These are phyloP conservation scores for Cucumis variabilis DNA, from an alignment of 331 rosid genomes.

Conservation along the genomic window DNA sequence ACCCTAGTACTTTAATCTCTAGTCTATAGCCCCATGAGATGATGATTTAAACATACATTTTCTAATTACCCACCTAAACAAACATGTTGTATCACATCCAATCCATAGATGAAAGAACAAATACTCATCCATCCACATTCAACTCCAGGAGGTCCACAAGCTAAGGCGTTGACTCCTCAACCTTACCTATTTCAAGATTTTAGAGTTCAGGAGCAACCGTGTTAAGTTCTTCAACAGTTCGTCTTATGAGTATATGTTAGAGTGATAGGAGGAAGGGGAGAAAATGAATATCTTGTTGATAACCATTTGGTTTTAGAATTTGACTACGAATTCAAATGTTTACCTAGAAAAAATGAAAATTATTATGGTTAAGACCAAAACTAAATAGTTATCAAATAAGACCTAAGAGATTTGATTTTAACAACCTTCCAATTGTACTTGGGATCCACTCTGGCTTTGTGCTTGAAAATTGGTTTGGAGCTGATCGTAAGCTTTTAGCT, in stretches of 20 bases:
- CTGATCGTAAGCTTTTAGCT: slow-evolving; percentile 66
- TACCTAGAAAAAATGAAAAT: too few species aligned
- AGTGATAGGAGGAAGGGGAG: neutral
- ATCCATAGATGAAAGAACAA: slow-evolving; percentile 5
- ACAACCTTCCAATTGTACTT: slow-evolving; percentile 61
- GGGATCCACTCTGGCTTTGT: slow-evolving; percentile 51
- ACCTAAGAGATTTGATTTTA: slow-evolving; percentile 30
- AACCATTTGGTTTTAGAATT: neutral
- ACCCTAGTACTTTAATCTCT: too few species aligned
- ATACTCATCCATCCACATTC: neutral
- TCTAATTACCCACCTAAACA: slow-evolving; percentile 1
- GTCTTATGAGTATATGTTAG: slow-evolving; percentile 16
- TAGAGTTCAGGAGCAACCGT: slow-evolving; percentile 15
- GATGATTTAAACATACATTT: neutral
- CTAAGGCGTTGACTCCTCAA: slow-evolving; percentile 40
- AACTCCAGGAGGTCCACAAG: neutral
- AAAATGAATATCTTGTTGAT: neutral
- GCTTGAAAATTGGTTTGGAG: slow-evolving; percentile 47
- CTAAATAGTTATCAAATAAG: too few species aligned
- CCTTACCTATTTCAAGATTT: too few species aligned
- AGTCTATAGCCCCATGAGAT: too few species aligned
- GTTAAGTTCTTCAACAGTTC: neutral
- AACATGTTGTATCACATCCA: neutral
- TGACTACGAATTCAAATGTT: too few species aligned
- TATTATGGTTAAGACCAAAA: too few species aligned